Percentiles rank a stretch among this genome's conserved stretches.
Conservation (phyloP, 768 basidiomycete species). For the Kwoniella mangroviensis region DNA sequence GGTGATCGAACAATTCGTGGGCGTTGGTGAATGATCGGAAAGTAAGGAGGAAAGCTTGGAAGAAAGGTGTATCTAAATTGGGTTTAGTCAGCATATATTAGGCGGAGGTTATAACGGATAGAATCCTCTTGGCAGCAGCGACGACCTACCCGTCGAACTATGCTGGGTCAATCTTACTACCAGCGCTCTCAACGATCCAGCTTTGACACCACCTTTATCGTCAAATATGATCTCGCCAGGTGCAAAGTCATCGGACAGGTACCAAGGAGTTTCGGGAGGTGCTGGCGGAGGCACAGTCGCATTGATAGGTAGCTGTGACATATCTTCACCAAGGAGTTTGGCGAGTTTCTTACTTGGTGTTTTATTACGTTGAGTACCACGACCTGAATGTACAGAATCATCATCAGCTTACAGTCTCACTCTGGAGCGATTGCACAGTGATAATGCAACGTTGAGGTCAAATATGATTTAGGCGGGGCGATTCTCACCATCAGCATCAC, state of each 20-base stretch:
- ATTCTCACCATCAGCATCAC: slow-evolving; percentile 42
- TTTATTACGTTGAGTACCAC: slow-evolving; percentile 16
- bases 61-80: slow-evolving; percentile 72
- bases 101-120: not conserved
- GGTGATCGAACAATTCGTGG: slow-evolving; percentile 78
- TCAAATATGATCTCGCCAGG: slow-evolving; percentile 83
- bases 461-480: no score
- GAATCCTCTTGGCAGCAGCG: not conserved
- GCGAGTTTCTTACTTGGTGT: slow-evolving; percentile 50
- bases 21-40: slow-evolving; percentile 91
- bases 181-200: slow-evolving; percentile 81
- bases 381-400: slow-evolving; percentile 1
- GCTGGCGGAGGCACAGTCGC: slow-evolving; percentile 19
- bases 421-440: no score
- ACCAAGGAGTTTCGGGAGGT: slow-evolving; percentile 68
- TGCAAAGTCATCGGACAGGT: slow-evolving; percentile 77
- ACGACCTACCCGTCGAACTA: slow-evolving; percentile 73
- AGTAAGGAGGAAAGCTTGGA: slow-evolving; percentile 90
- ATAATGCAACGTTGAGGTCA: no score
- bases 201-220: slow-evolving; percentile 79
- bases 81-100: not conserved
- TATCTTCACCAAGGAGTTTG: slow-evolving; percentile 55
- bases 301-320: slow-evolving; percentile 19
- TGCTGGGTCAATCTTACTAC: slow-evolving; percentile 91
- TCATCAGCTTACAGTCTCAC: not conserved